Evolutionary conservation across 2,329 filamentous ascomycete genomes (phyloP), one percentile per base, ranked within the genome.

Genomic region (Talaromyces sp.): DNA sequence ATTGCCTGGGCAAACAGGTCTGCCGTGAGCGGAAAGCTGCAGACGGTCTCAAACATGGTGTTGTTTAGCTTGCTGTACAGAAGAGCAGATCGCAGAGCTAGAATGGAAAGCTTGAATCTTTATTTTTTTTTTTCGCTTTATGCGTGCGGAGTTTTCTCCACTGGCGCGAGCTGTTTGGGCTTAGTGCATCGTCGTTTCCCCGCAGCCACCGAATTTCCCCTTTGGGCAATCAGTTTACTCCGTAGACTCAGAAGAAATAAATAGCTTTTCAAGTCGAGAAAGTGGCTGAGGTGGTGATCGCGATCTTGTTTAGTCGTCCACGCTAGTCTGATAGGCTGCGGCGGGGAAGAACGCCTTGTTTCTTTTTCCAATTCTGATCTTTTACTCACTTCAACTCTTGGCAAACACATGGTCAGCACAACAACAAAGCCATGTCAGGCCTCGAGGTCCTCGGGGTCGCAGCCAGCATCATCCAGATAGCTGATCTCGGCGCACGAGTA

Each of bases 1-100:
- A 96, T 80, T 12, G 88, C 89, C 75, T 96, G 92, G 1, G 91
- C 78, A 78, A 99, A 97, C 68, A 99, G 82, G 70, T 97, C 94
- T 60, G 90, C 85, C 61, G 85, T 84, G 53, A 97, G 85, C 64
- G 92, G 92, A 52, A 97, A 85, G 27, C 90, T 91, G 81, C 93
- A 97, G 65, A 96, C 84, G 65, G 91, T 96, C 75, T 97, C 92
- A 71, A 95, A 91, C 91, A 95, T 95, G 11, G 17, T 52, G 48
- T 12, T 21, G 24, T 19, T 46, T 41, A n/a, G 38, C 38, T 43
- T 35, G 32, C 32, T 35, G 32, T 38, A 38, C 14, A 38, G 14
- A 38, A n/a, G 17, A 38, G 38, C 9, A 52, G 43, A 53, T 14
- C 17, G 29, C 26, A 38, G 41, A 41, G 50, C 17, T 12, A 31